Evolutionary conservation across 768 basidiomycete species (phyloP).

Genomic region (Suillus paluster): DNA sequence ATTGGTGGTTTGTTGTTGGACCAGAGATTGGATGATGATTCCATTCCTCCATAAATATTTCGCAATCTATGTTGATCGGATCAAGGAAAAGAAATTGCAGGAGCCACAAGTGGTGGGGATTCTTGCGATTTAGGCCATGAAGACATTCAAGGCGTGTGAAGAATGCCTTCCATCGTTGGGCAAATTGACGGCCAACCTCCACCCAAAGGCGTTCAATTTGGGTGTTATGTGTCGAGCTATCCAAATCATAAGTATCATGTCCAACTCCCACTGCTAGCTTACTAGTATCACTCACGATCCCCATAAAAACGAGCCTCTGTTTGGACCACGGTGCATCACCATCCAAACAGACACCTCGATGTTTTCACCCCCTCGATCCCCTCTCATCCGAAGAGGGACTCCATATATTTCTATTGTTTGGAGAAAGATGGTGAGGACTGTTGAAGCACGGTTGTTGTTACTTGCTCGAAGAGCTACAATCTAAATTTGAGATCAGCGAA

Average conservation of each 20-base stretch:
- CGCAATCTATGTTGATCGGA: constrained; percentile 3
- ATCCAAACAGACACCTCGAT: constrained; percentile 29
- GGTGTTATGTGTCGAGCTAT: constrained; percentile 29
- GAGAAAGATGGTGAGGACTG: constrained; percentile 19
- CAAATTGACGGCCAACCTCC: constrained; percentile 33
- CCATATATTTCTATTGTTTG: constrained; percentile 26
- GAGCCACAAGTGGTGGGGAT: constrained; percentile 18
- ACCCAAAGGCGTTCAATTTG: constrained; percentile 34
- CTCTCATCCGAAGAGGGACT: constrained; percentile 34
- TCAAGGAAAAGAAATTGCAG: constrained; percentile 12
- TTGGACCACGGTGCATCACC: constrained; percentile 19
- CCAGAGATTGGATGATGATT: constrained; percentile 11
- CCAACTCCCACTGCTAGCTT: not conserved
- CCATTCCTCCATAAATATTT: not conserved
- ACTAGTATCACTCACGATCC: constrained; percentile 28
- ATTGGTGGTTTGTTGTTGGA: constrained; percentile 13
- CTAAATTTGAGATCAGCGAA: constrained; percentile 11
- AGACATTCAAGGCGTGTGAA: constrained; percentile 27
- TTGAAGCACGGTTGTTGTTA: constrained; percentile 37
- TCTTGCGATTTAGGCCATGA: constrained; percentile 25
- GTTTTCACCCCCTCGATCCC: constrained; percentile 29
- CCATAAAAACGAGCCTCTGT: constrained; percentile 42
- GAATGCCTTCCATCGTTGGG: constrained; percentile 28
- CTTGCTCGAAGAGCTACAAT: constrained; percentile 38
- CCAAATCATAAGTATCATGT: not conserved